Conservation (phyloP, 495 filamentous ascomycete species). For the Penicillium diatomitis region DNA sequence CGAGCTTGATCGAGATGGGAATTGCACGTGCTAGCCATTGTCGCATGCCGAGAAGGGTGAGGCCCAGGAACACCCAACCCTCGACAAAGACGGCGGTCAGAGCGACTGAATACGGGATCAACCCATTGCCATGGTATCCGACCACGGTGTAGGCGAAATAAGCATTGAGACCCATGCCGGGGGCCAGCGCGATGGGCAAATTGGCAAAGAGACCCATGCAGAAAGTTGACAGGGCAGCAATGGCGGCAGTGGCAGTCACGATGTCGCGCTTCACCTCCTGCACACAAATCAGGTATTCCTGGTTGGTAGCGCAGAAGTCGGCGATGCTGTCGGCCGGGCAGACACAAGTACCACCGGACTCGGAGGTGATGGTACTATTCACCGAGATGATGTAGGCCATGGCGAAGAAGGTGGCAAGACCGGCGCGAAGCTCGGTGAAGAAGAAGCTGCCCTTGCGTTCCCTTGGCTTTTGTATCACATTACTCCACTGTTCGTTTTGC, state of each 20-base stretch:
- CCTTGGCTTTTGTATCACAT: conserved; percentile 29
- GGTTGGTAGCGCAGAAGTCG: conserved; percentile 45
- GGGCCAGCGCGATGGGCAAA: conserved; percentile 63
- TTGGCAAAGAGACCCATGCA: conserved; percentile 69
- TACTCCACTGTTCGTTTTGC: neutral
- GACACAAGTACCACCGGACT: conserved; percentile 65
- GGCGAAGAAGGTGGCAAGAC: conserved; percentile 74
- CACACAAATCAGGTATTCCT: conserved; percentile 54
- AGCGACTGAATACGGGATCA: conserved; percentile 59
- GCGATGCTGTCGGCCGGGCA: conserved; percentile 42
- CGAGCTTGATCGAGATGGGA: conserved; percentile 70
- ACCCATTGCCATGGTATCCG: conserved; percentile 56
- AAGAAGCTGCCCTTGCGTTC: conserved; percentile 69
- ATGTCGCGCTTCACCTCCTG: conserved; percentile 64
- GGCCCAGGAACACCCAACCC: conserved; percentile 59
- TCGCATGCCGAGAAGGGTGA: conserved; percentile 66
- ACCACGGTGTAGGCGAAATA: conserved; percentile 82
- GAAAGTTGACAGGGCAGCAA: conserved; percentile 59
- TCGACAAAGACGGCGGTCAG: conserved; percentile 79
- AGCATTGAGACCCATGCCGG: conserved; percentile 78
- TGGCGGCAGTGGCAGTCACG: conserved; percentile 72
- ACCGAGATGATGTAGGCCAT: conserved; percentile 80
- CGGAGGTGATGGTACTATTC: conserved; percentile 59
- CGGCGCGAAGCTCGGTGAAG: conserved; percentile 70
- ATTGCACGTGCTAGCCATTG: conserved; percentile 77